Conservation (phyloP, 805 yeast genomes). For the Cyberlindnera xylosilytica region DNA sequence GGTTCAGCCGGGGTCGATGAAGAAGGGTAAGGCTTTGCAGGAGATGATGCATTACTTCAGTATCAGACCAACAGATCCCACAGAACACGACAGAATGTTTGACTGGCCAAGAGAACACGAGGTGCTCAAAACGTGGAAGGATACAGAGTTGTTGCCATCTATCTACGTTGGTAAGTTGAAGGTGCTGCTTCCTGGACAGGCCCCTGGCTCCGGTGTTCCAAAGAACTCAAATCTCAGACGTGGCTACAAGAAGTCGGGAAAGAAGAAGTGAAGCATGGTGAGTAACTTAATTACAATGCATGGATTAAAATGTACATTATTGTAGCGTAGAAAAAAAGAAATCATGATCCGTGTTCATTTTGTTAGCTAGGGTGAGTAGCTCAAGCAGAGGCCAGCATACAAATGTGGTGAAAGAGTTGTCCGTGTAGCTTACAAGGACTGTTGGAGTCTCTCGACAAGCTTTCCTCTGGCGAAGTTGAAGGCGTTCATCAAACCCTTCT, state of each 20-base stretch:
- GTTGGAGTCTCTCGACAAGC: slow-evolving; percentile 49
- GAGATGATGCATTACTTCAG: slow-evolving; percentile 63
- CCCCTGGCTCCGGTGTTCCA: slow-evolving; percentile 23
- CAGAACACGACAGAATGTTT: slow-evolving; percentile 41
- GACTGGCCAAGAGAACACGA: slow-evolving; percentile 76
- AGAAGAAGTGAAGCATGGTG: slow-evolving; percentile 7
- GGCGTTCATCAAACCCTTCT: slow-evolving; percentile 77
- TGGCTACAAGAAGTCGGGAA: slow-evolving; percentile 11
- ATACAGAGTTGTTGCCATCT: slow-evolving; percentile 62
- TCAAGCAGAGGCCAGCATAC: no score
- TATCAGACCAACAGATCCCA: slow-evolving; percentile 43
- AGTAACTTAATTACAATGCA: neutral
- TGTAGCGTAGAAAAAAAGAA: neutral
- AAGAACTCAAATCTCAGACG: slow-evolving; percentile 9
- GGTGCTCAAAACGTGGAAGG: slow-evolving; percentile 51
- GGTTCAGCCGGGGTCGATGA: slow-evolving; percentile 70
- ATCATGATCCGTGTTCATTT: neutral
- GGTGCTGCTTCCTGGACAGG: slow-evolving; percentile 52
- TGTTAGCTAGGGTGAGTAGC: neutral
- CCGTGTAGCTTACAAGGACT: slow-evolving; percentile 33
- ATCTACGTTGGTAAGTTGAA: slow-evolving; percentile 73
- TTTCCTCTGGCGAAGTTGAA: slow-evolving; percentile 85
- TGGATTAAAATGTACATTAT: neutral
- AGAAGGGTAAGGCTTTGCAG: slow-evolving; percentile 81
- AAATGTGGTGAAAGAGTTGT: no score